Conservation (phyloP, 192 early-diverging fungal genomes). For the Coemansia sp. region DNA sequence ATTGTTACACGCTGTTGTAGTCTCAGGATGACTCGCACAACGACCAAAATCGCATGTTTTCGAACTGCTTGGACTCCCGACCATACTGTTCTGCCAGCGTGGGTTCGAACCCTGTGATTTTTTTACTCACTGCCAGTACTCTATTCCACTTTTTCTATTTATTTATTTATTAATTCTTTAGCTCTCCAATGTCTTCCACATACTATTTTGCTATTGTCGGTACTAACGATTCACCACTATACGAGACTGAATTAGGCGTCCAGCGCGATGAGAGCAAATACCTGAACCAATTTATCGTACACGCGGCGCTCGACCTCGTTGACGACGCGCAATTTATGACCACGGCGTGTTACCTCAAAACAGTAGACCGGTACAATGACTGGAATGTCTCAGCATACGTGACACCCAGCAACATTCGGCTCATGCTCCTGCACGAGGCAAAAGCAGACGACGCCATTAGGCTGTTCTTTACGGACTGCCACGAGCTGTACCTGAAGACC, state of each 20-base stretch:
- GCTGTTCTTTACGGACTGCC: constrained; percentile 52
- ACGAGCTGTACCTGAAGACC: constrained; percentile 57
- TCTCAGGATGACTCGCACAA: too few species aligned
- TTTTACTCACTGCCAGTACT: neutral
- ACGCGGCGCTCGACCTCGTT: constrained; percentile 95
- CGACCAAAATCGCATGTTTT: neutral
- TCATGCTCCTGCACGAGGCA: constrained; percentile 73
- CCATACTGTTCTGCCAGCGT: neutral
- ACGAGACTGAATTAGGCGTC: constrained; percentile 85
- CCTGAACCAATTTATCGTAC: constrained; percentile 96
- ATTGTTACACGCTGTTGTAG: too few species aligned
- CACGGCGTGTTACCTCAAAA: constrained; percentile 87
- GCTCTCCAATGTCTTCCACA: constrained; percentile 18
- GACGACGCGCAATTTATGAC: constrained; percentile 93
- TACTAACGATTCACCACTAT: constrained; percentile 92
- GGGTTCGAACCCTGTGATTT: neutral
- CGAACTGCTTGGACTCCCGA: neutral
- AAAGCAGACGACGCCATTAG: constrained; percentile 61
- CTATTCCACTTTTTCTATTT: neutral
- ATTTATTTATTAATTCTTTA: neutral
- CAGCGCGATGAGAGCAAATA: constrained; percentile 72
- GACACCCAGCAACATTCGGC: constrained; percentile 71
- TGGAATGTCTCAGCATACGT: constrained; percentile 91
- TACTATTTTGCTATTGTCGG: constrained; percentile 95
- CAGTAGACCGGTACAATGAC: constrained; percentile 95